phyloP scores from a whole-genome alignment of 1,139 yeast species.

The Magnusiomyces sp. region DNA sequence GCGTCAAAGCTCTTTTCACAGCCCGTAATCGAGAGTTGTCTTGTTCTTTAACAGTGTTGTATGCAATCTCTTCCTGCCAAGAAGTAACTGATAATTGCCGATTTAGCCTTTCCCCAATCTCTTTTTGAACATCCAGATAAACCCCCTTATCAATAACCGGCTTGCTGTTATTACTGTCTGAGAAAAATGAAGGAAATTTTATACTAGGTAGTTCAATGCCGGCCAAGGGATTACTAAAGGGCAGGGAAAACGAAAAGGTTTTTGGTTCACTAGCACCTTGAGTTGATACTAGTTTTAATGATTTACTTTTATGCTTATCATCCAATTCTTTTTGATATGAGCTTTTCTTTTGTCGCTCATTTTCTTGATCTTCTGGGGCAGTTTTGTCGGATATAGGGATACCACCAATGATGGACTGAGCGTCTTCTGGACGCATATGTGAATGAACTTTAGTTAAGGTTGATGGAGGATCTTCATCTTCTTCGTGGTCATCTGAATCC shows the following conservation, averaged over 20 bases:
- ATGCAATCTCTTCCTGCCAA: conserved; percentile 54
- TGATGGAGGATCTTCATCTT: neutral
- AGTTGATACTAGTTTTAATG: conserved; percentile 7
- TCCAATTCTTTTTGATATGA: neutral
- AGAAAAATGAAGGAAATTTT: conserved; percentile 17
- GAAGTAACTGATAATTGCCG: conserved; percentile 55
- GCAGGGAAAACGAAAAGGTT: conserved; percentile 27
- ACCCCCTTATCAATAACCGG: neutral
- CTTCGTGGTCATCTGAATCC: conserved; percentile 12
- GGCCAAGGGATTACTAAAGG: conserved; percentile 28
- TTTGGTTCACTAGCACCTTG: conserved; percentile 16
- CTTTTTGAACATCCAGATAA: conserved; percentile 2
- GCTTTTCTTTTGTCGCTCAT: neutral
- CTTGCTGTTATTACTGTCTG: conserved; percentile 5
- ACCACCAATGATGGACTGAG: conserved; percentile 29
- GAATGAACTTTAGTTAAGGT: conserved; percentile 2
- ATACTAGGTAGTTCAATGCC: conserved; percentile 19
- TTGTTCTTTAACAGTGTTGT: conserved; percentile 46
- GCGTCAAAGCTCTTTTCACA: conserved; percentile 51
- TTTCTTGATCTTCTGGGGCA: neutral
- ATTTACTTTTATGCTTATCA: neutral
- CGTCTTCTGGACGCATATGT: conserved; percentile 21
- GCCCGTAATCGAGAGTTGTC: conserved; percentile 66
- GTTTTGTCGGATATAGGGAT: conserved; percentile 5
- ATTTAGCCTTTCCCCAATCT: conserved; percentile 33